Conservation (phyloP, 2,329 filamentous ascomycete genomes). For the Blastomyces percursus region DNA sequence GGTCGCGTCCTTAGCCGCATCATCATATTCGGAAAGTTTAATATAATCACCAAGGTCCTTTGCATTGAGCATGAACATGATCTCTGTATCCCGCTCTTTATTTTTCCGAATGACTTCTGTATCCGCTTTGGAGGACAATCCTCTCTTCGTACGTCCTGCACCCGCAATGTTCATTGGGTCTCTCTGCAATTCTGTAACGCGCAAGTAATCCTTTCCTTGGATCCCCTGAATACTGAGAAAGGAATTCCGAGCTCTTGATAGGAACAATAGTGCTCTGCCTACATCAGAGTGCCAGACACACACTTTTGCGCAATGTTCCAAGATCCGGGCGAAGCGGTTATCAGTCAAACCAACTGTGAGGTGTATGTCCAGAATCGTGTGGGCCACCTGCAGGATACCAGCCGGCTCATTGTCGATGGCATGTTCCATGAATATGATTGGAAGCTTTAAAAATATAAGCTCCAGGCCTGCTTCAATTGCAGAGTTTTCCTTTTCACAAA, state of each 20-base stretch:
- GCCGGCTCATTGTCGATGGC: constrained; percentile 13
- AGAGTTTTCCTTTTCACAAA: constrained; percentile 12
- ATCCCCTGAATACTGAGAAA: constrained; percentile 12
- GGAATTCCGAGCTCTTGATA: constrained; percentile 11
- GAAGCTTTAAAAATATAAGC: constrained; percentile 7
- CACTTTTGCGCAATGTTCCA: constrained; percentile 18
- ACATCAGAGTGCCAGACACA: constrained; percentile 18
- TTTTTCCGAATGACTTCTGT: constrained; percentile 1
- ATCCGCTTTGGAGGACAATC: constrained; percentile 11
- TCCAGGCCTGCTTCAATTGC: constrained; percentile 13
- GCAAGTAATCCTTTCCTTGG: constrained; percentile 6
- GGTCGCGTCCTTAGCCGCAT: constrained; percentile 11
- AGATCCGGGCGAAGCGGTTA: constrained; percentile 12
- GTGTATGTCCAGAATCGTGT: constrained; percentile 8
- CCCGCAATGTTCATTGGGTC: constrained; percentile 10
- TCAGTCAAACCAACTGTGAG: constrained; percentile 9
- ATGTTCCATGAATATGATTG: constrained; percentile 1
- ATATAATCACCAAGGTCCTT: constrained; percentile 2
- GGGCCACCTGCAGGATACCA: constrained; percentile 10
- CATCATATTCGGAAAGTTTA: constrained; percentile 11
- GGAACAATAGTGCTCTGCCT: constrained; percentile 16
- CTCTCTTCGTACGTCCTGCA: constrained; percentile 13
- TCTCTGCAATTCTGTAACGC: constrained; percentile 8
- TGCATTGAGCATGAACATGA: constrained; percentile 16
- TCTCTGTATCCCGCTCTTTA: neutral